phyloP scores from a whole-genome alignment of 2,329 filamentous ascomycete genomes.

The Diaporthe citrichinensis region DNA sequence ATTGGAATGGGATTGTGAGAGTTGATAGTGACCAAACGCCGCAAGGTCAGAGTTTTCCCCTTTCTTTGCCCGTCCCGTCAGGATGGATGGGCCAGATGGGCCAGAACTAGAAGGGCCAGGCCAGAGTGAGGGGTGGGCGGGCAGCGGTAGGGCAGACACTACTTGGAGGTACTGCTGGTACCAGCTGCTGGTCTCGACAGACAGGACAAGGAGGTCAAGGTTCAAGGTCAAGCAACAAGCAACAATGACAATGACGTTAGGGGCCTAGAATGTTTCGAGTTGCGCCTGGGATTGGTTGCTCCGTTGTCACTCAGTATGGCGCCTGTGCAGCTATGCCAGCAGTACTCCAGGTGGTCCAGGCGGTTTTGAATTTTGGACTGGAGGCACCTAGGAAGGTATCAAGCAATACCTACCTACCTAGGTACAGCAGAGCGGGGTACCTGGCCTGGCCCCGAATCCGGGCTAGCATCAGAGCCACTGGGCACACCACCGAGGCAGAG shows the following conservation, averaged over 20 bases:
- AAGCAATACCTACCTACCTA: neutral
- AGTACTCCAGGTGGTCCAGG: neutral
- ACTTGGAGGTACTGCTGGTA: neutral
- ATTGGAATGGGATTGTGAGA: constrained; percentile 34
- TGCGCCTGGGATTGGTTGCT: constrained; percentile 3
- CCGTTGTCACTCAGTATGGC: neutral
- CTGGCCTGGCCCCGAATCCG: neutral
- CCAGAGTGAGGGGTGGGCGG: constrained; percentile 1
- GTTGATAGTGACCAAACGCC: constrained; percentile 24
- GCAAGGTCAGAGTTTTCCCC: constrained; percentile 39
- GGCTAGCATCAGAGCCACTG: neutral
- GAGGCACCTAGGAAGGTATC: neutral
- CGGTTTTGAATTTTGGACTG: neutral
- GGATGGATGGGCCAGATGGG: constrained; percentile 7
- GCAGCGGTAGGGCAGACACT: constrained; percentile 3
- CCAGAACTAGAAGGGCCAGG: neutral
- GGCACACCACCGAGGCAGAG: neutral
- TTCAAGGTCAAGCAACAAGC: neutral
- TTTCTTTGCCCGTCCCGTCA: constrained; percentile 2
- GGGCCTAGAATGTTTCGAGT: constrained; percentile 25
- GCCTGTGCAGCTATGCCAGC: neutral
- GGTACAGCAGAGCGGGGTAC: constrained; percentile 1
- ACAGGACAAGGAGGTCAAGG: neutral
- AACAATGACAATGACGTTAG: constrained; percentile 36
- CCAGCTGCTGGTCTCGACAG: neutral